Conservation (phyloP, 768 basidiomycete species). For the Lentinula sp. region DNA sequence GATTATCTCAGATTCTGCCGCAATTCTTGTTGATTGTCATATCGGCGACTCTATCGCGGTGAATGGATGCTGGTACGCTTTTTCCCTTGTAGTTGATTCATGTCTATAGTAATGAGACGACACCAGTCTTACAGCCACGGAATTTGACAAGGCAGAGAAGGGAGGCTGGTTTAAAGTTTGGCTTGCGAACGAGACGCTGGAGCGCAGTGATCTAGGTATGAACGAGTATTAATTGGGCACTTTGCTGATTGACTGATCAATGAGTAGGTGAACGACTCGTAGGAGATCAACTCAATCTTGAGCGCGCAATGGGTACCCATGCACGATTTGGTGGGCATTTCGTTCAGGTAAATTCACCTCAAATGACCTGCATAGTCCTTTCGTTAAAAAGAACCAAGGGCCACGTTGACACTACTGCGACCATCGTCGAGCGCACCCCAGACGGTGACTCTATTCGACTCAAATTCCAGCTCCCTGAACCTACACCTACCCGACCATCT, state of each 20-base stretch:
- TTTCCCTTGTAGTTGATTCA: neutral
- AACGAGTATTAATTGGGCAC: neutral
- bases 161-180: constrained; percentile 91
- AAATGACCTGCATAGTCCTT: neutral
- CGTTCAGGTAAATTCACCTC: constrained; percentile 65
- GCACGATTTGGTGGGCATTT: constrained; percentile 95
- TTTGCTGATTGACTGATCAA: constrained; percentile 2
- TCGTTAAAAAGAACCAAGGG: constrained; percentile 43
- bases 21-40: constrained; percentile 83
- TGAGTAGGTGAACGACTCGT: constrained; percentile 65
- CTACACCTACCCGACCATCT: constrained; percentile 51
- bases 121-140: constrained; percentile 82
- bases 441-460: constrained; percentile 91
- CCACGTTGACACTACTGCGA: constrained; percentile 90
- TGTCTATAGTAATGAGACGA: neutral
- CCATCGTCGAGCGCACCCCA: constrained; percentile 49
- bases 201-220: constrained; percentile 85
- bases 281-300: constrained; percentile 83
- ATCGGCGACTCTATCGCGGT: constrained; percentile 94
- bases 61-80: constrained; percentile 39
- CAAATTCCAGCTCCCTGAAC: constrained; percentile 67
- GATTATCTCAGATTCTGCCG: constrained; percentile 61
- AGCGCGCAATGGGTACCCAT: constrained; percentile 92
- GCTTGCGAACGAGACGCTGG: constrained; percentile 92
- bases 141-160: constrained; percentile 55